Percentiles rank a stretch among this genome's conserved stretches.
Conservation (phyloP, 768 basidiomycete genomes). For the Tulasnella sp. region DNA sequence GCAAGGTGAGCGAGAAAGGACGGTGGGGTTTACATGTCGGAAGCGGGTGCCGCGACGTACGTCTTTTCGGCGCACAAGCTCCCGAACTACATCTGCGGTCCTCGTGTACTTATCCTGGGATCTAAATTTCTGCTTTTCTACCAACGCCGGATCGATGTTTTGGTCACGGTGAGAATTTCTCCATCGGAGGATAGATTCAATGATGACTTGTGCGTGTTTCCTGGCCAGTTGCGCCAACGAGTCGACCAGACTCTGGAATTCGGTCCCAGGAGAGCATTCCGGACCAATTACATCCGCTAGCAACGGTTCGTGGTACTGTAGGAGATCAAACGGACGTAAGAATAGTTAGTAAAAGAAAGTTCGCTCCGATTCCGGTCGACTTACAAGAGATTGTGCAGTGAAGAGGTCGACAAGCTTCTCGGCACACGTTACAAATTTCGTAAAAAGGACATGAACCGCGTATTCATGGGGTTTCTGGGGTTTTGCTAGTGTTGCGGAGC, state of each 20-base stretch:
- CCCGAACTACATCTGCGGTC: slow-evolving; percentile 1
- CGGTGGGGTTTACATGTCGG: background rate
- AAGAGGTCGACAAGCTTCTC: slow-evolving; percentile 78
- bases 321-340: background rate
- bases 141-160: background rate
- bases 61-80: slow-evolving; percentile 34
- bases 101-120: slow-evolving; percentile 16
- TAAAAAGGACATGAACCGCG: slow-evolving; percentile 83
- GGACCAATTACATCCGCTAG: slow-evolving; percentile 67
- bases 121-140: slow-evolving; percentile 15
- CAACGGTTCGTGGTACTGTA: slow-evolving; percentile 64
- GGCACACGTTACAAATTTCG: slow-evolving; percentile 74
- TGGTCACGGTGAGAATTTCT: slow-evolving; percentile 66
- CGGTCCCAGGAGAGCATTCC: slow-evolving; percentile 57
- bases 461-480: slow-evolving; percentile 50
- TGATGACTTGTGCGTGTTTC: slow-evolving; percentile 75
- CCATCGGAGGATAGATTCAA: slow-evolving; percentile 87
- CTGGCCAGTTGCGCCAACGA: slow-evolving; percentile 83
- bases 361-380: slow-evolving; percentile 35
- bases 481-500: background rate
- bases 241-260: slow-evolving; percentile 77
- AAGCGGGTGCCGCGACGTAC: slow-evolving; percentile 22
- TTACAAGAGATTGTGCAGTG: slow-evolving; percentile 62
- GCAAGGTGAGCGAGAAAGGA: background rate
- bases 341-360: background rate